Conservation (phyloP, 2,329 filamentous ascomycete species). For the Clarireedia monteithiana region DNA sequence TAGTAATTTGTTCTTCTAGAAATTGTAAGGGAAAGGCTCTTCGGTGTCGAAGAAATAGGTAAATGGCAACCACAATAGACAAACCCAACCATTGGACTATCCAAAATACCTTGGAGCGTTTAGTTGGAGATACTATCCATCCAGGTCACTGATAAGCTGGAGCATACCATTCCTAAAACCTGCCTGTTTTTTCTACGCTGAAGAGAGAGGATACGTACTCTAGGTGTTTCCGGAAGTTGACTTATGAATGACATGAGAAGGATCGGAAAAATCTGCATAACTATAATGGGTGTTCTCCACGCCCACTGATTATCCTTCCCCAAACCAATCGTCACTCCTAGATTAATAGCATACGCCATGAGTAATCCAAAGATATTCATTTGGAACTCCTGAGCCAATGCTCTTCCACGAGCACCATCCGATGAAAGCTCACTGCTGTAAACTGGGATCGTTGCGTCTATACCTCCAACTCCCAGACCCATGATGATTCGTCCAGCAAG, state of each 20-base stretch:
- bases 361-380: conserved; percentile 56
- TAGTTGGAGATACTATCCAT: no score
- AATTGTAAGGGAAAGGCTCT: no score
- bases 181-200: no score
- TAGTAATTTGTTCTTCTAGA: not conserved
- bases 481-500: conserved; percentile 37
- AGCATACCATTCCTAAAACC: no score
- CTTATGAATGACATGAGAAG: conserved; percentile 44
- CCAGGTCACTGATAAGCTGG: no score
- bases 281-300: conserved; percentile 52
- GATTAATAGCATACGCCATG: conserved; percentile 53
- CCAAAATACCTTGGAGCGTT: no score
- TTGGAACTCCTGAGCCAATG: conserved; percentile 55
- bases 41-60: no score
- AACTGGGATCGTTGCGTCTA: conserved; percentile 53
- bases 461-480: conserved; percentile 49
- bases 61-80: no score
- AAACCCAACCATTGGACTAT: no score
- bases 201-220: conserved; percentile 19
- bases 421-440: conserved; percentile 49
- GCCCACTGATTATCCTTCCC: conserved; percentile 53
- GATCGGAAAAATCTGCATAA: conserved; percentile 52
- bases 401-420: conserved; percentile 49
- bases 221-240: conserved; percentile 47
- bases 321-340: conserved; percentile 43